Base-by-base conservation (phyloP, 129 eudicot genomes). In the carrot (Daucus carota) region DNA sequence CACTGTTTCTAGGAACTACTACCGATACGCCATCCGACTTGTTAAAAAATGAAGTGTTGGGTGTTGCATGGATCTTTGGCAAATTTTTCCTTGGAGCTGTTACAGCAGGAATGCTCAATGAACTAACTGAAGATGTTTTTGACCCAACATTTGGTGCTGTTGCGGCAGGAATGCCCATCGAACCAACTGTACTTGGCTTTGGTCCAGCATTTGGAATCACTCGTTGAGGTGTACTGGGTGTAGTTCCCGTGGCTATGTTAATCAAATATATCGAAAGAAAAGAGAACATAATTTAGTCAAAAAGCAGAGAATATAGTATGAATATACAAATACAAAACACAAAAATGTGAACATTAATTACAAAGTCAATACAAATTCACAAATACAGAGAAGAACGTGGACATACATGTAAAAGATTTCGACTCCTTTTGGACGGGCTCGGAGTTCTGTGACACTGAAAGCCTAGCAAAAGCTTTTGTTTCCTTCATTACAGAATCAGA, bases 1-100 rank as follows among this genome's bases (percentile, higher is more conserved):
- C 62, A 79, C 75, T 88, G 82, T 87, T 84, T 82, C 98, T 86
- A 65, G 97, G 97, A 50, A 94, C 98, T 68, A 94, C 67, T 69
- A 91, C 92, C 38, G 92, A 96, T 45, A 83, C 84, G 60, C 83
- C 88, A 52, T 94, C 98, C 38, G 90, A 70, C 71, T 87, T 83
- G 75, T 75, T 87, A 78, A 89, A 87, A 59, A 77, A 73, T 65
- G 97, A 83, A 40, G 79, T 79, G 59, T 67, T 89, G 72, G 81
- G 76, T 26, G 89, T 68, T 77, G 96, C 67, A 67, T 86, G 96
- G 60, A 81, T 79, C 80, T 82, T 94, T 28, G 86, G 73, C 38
- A 83, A 75, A 76, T 44, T 88, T 72, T 92, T 83, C 79, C 80
- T 91, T 46, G 85, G 80, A 77, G 80, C 85, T 78, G 89, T 70